A percentile compares a stretch with the other conserved stretches of the same genome.
These are phyloP conservation scores for Pisolithus microcarpus DNA, from an alignment of 768 basidiomycete genomes.

Conservation along the genomic window DNA sequence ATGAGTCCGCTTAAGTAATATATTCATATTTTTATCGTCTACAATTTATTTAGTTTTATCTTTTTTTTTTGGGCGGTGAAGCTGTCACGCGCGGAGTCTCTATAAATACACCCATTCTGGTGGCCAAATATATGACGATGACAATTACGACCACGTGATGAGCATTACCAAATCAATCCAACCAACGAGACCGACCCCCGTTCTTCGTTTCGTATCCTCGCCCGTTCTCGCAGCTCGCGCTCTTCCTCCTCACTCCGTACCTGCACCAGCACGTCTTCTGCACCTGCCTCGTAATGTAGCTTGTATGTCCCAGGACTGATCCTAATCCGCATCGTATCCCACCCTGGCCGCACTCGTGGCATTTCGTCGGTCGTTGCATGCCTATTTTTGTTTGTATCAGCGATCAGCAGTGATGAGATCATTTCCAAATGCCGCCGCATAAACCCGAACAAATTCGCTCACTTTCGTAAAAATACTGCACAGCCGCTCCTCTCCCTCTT, in stretches of 20 bases:
- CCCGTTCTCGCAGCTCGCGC: conserved; percentile 31
- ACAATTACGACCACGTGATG: neutral
- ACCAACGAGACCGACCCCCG: conserved; percentile 39
- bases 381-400: conserved; percentile 42
- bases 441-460: conserved; percentile 15
- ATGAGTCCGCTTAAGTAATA: neutral
- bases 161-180: conserved; percentile 11
- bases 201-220: conserved; percentile 47
- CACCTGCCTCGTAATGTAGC: conserved; percentile 57
- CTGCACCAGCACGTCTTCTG: conserved; percentile 51
- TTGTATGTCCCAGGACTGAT: conserved; percentile 58
- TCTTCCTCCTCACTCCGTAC: conserved; percentile 27
- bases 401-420: conserved; percentile 10
- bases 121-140: neutral
- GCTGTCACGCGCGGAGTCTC: too few relatives aligned
- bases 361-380: conserved; percentile 34
- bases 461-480: conserved; percentile 55
- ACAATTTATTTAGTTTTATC: too few relatives aligned
- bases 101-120: neutral
- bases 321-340: conserved; percentile 36
- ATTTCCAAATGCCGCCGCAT: neutral
- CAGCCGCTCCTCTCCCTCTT: conserved; percentile 26
- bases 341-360: conserved; percentile 5
- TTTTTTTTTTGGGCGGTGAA: too few relatives aligned
- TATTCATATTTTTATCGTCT: neutral